Evolutionary conservation across 306 rosid species (phyloP).

Genomic region (Lathyrus sativus): DNA sequence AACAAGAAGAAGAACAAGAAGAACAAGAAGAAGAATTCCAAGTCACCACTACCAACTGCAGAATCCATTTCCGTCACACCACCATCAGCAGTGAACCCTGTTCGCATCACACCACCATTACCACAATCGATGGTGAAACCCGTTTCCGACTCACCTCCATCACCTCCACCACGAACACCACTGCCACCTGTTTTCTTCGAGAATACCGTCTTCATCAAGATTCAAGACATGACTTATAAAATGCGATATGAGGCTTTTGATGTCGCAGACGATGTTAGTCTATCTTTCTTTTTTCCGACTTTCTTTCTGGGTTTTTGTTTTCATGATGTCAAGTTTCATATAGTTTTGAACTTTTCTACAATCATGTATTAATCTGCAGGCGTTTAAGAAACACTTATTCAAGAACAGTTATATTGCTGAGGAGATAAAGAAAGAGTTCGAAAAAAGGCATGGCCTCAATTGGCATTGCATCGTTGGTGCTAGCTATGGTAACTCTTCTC

Average conservation of each 20-base stretch:
- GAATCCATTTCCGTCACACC: conserved; percentile 47
- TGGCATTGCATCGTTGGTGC: conserved; percentile 98
- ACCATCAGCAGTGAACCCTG: conserved; percentile 40
- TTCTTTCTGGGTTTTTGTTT: conserved; percentile 33
- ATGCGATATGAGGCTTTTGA: conserved; percentile 84
- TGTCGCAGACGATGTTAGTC: conserved; percentile 70
- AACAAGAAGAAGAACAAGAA: conserved; percentile 26
- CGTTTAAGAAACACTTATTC: conserved; percentile 77
- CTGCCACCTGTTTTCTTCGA: conserved; percentile 34
- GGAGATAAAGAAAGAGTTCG: conserved; percentile 85
- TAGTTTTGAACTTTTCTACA: conserved; percentile 21
- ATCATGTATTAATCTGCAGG: conserved; percentile 38
- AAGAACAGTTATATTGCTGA: conserved; percentile 82
- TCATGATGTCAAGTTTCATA: not conserved
- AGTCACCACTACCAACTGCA: no score
- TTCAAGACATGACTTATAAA: conserved; percentile 21
- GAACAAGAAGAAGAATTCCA: no score
- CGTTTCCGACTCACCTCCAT: no score
- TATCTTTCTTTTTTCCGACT: conserved; percentile 5
- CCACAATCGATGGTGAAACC: no score
- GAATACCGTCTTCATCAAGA: conserved; percentile 52
- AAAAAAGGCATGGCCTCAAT: conserved; percentile 77
- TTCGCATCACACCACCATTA: conserved; percentile 47
- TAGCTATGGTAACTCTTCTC: conserved; percentile 62
- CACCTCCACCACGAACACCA: no score